A percentile compares a stretch with the other conserved stretches of the same genome.
Conservation (phyloP, 345 rosid genomes). For the Eucalyptus pauciflora region DNA sequence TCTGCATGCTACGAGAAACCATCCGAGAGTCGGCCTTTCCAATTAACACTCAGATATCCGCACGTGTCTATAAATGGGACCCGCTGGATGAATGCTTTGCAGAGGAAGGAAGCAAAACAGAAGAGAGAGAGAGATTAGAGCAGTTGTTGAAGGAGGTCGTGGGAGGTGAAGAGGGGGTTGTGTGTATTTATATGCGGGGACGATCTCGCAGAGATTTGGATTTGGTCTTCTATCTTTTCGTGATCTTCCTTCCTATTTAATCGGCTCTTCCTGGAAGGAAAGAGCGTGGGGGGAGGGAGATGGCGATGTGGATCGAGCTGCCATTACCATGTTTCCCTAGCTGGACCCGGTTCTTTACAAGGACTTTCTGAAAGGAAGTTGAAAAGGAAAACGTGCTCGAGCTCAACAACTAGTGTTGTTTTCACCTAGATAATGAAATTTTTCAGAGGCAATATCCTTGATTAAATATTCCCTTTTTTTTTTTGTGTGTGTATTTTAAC, state of each 20-base stretch:
- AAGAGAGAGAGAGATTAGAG: background rate
- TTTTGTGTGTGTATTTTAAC: too few species aligned
- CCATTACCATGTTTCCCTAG: too few species aligned
- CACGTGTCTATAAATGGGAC: too few species aligned
- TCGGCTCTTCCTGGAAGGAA: background rate
- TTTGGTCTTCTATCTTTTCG: conserved; percentile 1
- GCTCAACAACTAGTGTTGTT: background rate
- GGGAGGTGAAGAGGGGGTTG: background rate
- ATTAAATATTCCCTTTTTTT: background rate
- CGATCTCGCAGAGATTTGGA: background rate
- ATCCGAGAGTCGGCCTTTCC: too few species aligned
- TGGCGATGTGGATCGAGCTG: too few species aligned
- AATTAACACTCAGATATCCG: too few species aligned
- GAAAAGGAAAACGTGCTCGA: background rate
- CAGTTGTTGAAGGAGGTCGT: background rate
- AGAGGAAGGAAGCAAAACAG: background rate
- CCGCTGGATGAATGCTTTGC: background rate
- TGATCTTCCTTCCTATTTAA: background rate
- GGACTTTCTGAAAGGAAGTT: background rate
- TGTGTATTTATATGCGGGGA: background rate
- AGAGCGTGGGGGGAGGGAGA: background rate
- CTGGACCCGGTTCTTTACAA: background rate
- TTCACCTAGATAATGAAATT: background rate
- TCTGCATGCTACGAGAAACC: too few species aligned
- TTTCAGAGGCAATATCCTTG: background rate